Conservation (phyloP, 176 grass and related monocot genomes). For the Oryza glumipatula region DNA sequence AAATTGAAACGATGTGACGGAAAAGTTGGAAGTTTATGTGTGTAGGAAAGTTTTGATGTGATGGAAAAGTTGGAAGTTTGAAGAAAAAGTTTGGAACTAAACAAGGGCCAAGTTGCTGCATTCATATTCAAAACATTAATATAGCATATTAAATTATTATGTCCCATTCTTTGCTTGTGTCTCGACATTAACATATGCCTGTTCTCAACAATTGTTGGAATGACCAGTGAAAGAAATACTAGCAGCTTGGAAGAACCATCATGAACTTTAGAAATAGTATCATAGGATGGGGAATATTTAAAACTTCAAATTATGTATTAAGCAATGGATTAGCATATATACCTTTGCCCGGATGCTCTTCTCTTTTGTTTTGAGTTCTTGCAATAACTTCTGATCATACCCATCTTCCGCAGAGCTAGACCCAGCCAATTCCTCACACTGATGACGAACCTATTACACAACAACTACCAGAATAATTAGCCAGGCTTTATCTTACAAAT, state of each 20-base stretch:
- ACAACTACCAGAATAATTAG: conserved; percentile 20
- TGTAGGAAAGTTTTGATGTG: too few relatives aligned
- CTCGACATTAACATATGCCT: neutral
- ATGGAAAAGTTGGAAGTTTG: too few relatives aligned
- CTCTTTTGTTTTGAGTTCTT: conserved; percentile 63
- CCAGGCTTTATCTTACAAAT: neutral
- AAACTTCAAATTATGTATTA: conserved; percentile 6
- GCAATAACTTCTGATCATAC: conserved; percentile 54
- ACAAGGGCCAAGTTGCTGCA: neutral
- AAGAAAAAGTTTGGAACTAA: too few relatives aligned
- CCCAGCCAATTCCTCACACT: conserved; percentile 73
- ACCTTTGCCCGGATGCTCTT: conserved; percentile 63
- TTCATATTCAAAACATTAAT: neutral
- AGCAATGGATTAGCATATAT: conserved; percentile 25
- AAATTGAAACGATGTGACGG: too few relatives aligned
- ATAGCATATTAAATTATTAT: neutral
- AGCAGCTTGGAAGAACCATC: neutral
- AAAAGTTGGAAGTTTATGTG: too few relatives aligned
- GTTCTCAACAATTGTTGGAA: neutral
- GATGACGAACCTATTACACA: conserved; percentile 65
- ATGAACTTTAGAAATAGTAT: neutral
- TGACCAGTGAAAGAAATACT: conserved; percentile 7
- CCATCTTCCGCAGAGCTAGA: conserved; percentile 46
- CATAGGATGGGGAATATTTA: neutral
- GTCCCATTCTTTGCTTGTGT: neutral